Percentiles rank a stretch among this genome's conserved stretches.
Conservation (phyloP, 1,139 yeast genomes). For the Schwanniomyces etchellsii region DNA sequence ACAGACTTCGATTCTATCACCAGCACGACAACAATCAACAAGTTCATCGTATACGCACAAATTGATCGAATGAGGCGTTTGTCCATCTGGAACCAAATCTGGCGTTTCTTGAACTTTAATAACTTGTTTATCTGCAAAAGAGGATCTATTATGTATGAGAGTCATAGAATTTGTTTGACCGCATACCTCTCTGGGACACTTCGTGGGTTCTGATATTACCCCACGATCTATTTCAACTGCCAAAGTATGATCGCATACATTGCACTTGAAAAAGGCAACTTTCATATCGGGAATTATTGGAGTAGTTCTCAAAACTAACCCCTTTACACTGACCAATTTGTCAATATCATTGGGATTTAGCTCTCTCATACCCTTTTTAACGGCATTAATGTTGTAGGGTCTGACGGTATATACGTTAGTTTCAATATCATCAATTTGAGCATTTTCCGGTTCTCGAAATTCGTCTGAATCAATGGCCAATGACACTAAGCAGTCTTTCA, state of each 20-base stretch:
- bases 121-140: constrained; percentile 93
- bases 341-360: constrained; percentile 94
- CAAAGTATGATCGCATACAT: constrained; percentile 88
- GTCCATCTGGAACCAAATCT: constrained; percentile 97
- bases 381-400: constrained; percentile 69
- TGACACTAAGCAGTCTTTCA: constrained; percentile 85
- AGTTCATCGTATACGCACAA: constrained; percentile 93
- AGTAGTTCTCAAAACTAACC: constrained; percentile 83
- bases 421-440: constrained; percentile 64
- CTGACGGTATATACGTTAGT: constrained; percentile 80
- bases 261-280: constrained; percentile 92
- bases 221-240: constrained; percentile 95
- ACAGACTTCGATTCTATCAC: constrained; percentile 93
- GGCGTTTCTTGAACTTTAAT: constrained; percentile 95
- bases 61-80: constrained; percentile 94
- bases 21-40: constrained; percentile 92
- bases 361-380: constrained; percentile 82
- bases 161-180: constrained; percentile 86
- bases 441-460: constrained; percentile 12
- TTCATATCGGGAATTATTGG: constrained; percentile 97
- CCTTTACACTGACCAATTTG: constrained; percentile 85
- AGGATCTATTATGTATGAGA: constrained; percentile 82
- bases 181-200: constrained; percentile 87
- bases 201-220: constrained; percentile 85
- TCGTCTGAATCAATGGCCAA: constrained; percentile 57